These are phyloP conservation scores for Arthrobotrys pseudoclavata DNA, from an alignment of 2,329 filamentous ascomycete genomes.

Conservation along the genomic window DNA sequence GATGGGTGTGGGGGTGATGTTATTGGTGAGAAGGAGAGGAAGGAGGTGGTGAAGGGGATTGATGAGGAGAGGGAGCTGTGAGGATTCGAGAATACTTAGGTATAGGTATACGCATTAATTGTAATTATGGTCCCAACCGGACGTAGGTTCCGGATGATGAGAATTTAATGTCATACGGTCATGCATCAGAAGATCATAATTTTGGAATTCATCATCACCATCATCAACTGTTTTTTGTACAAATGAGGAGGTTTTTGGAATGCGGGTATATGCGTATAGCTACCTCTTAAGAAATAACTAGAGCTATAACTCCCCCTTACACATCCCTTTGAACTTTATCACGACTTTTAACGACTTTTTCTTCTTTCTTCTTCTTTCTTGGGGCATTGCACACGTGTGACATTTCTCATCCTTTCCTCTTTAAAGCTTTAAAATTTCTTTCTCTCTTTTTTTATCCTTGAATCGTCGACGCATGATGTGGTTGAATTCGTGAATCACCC, in stretches of 20 bases:
- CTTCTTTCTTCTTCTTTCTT: too few species aligned
- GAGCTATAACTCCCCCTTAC: background rate
- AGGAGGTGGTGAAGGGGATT: background rate
- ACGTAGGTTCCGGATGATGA: too few species aligned
- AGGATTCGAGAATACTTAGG: background rate
- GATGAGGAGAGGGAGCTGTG: background rate
- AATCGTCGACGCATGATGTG: too few species aligned
- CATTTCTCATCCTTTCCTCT: background rate
- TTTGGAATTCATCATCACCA: background rate
- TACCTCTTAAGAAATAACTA: too few species aligned
- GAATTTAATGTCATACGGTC: background rate
- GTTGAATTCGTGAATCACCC: background rate
- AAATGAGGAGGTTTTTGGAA: background rate
- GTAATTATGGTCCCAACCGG: background rate
- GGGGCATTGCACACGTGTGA: constrained; percentile 14
- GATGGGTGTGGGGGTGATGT: constrained; percentile 23
- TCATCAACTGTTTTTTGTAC: background rate
- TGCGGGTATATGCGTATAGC: constrained; percentile 2
- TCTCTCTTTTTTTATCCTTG: background rate
- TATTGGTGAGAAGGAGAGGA: background rate
- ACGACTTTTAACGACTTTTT: background rate
- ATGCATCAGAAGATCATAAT: background rate
- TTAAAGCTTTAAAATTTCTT: background rate
- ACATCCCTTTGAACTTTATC: background rate
- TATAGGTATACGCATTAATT: background rate